These are phyloP conservation scores for Mycena venus DNA, from an alignment of 768 basidiomycete species.

Conservation along the genomic window DNA sequence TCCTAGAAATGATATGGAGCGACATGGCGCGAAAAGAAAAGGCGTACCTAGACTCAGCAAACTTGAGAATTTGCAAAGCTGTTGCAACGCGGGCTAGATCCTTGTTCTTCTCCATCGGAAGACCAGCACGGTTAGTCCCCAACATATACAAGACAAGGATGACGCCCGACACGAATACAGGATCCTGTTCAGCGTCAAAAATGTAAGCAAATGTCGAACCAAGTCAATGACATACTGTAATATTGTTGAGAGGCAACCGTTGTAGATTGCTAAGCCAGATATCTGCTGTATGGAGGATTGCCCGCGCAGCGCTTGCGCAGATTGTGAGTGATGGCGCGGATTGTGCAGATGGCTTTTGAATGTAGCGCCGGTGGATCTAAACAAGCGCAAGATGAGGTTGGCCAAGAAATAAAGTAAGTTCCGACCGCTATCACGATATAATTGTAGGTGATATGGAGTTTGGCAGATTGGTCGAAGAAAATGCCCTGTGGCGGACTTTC, in stretches of 20 bases:
- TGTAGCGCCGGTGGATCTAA: slow-evolving; percentile 62
- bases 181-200: neutral
- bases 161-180: slow-evolving; percentile 6
- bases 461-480: slow-evolving; percentile 54
- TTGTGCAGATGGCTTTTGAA: slow-evolving; percentile 47
- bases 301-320: slow-evolving; percentile 65
- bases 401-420: slow-evolving; percentile 44
- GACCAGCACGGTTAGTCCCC: slow-evolving; percentile 9
- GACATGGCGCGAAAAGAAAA: neutral
- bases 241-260: neutral
- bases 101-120: neutral
- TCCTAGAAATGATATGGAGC: neutral
- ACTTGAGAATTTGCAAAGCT: slow-evolving; percentile 6
- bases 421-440: slow-evolving; percentile 54
- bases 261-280: slow-evolving; percentile 17
- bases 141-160: slow-evolving; percentile 7
- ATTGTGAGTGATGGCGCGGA: slow-evolving; percentile 63
- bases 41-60: slow-evolving; percentile 6
- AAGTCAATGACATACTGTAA: neutral
- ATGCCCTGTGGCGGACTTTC: slow-evolving; percentile 33
- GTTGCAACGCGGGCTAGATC: neutral
- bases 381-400: slow-evolving; percentile 38
- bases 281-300: slow-evolving; percentile 58
- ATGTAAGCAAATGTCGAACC: neutral
- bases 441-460: slow-evolving; percentile 56